phyloP scores from a whole-genome alignment of 345 rosid genomes.

The Camelina neglecta region DNA sequence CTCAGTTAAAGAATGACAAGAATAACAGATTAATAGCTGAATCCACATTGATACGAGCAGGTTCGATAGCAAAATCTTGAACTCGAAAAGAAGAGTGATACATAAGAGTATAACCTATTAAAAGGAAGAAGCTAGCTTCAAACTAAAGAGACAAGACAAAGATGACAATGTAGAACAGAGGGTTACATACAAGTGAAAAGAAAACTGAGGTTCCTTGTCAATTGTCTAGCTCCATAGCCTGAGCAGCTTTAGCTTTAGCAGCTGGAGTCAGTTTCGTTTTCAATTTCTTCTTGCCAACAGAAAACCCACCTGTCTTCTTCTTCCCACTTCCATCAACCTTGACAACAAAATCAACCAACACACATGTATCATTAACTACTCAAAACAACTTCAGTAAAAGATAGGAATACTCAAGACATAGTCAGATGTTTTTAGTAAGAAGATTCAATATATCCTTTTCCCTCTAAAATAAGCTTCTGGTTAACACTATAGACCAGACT shows the following conservation, averaged over 20 bases:
- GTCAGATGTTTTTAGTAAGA: not conserved
- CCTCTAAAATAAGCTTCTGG: not conserved
- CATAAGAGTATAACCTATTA: slow-evolving; percentile 11
- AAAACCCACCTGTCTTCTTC: slow-evolving; percentile 82
- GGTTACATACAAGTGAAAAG: slow-evolving; percentile 27
- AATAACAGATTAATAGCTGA: not conserved
- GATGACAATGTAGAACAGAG: slow-evolving; percentile 16
- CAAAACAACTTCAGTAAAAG: not conserved
- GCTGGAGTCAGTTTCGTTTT: slow-evolving; percentile 80
- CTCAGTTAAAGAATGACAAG: not conserved
- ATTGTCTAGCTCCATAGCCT: slow-evolving; percentile 95
- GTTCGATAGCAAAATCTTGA: slow-evolving; percentile 19
- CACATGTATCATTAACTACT: slow-evolving; percentile 1
- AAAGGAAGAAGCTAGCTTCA: slow-evolving; percentile 13
- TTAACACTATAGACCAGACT: not conserved
- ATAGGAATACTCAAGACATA: not conserved
- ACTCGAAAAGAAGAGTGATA: slow-evolving; percentile 8
- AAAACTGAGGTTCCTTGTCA: slow-evolving; percentile 49
- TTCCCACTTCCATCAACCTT: slow-evolving; percentile 79
- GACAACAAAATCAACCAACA: slow-evolving; percentile 20
- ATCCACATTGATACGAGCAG: not conserved
- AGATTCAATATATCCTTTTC: not conserved
- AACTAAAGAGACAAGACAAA: slow-evolving; percentile 1
- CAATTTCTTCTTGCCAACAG: slow-evolving; percentile 83
- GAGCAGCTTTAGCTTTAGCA: slow-evolving; percentile 88